Percentiles rank a stretch among this genome's conserved stretches.
Conservation (phyloP, 176 grass and related monocot species). For the Miscanthus lutarioriparius region DNA sequence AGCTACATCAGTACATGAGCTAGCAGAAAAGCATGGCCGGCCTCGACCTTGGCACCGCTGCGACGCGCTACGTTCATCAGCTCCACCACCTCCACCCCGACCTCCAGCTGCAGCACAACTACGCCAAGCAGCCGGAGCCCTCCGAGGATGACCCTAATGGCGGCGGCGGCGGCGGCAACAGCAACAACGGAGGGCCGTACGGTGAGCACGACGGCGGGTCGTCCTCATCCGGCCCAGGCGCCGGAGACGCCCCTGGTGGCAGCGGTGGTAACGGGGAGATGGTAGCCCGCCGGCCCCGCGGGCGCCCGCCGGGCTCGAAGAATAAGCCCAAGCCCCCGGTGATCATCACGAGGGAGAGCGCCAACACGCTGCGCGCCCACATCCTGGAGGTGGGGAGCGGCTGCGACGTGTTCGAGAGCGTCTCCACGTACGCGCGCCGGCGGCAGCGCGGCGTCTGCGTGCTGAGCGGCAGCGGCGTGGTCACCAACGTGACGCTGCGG, state of each 20-base stretch:
- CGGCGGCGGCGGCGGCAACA: constrained; percentile 25
- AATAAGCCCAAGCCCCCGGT: constrained; percentile 97
- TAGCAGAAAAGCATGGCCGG: constrained; percentile 88
- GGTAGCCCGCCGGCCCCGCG: constrained; percentile 66
- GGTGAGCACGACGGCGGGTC: constrained; percentile 60
- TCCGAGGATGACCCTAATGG: constrained; percentile 59
- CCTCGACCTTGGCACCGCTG: constrained; percentile 86
- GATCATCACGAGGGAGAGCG: constrained; percentile 98
- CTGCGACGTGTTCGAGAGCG: constrained; percentile 88
- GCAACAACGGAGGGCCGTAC: constrained; percentile 46
- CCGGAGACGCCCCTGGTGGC: constrained; percentile 20
- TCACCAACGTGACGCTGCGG: constrained; percentile 93
- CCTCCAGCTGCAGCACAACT: constrained; percentile 71
- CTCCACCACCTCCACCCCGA: constrained; percentile 74
- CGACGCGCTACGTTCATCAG: constrained; percentile 78
- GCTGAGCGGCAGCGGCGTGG: constrained; percentile 88
- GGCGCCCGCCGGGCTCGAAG: constrained; percentile 76
- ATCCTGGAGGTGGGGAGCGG: constrained; percentile 92
- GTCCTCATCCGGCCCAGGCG: constrained; percentile 37
- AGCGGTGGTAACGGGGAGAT: constrained; percentile 42
- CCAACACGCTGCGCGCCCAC: constrained; percentile 94
- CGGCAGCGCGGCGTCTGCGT: constrained; percentile 94
- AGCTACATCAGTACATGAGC: constrained; percentile 74
- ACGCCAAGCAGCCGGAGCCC: constrained; percentile 54
- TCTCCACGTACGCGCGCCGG: constrained; percentile 81